Evolutionary conservation across 305 asterid genomes (phyloP).

Genomic region (Fraxinus ornus): DNA sequence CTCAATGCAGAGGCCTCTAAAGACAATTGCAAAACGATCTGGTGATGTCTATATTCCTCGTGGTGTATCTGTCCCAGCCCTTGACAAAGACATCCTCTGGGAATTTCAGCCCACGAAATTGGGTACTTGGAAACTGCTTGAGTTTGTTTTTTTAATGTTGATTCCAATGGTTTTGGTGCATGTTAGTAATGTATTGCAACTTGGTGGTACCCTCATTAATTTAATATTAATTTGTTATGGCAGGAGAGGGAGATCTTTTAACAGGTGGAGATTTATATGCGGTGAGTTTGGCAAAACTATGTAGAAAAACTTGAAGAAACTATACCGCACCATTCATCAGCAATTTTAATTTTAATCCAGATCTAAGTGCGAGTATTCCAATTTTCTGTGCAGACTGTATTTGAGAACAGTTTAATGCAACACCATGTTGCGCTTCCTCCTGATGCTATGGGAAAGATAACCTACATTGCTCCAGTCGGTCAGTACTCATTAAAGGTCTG

Average conservation of each 20-base stretch:
- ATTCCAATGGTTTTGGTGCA: background rate
- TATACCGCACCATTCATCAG: conserved; percentile 4
- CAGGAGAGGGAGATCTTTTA: conserved; percentile 51
- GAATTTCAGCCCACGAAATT: conserved; percentile 88
- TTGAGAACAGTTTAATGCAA: conserved; percentile 85
- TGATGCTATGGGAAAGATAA: conserved; percentile 93
- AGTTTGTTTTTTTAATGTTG: conserved; percentile 1
- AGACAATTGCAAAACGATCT: conserved; percentile 85
- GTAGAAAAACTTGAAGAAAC: conserved; percentile 2
- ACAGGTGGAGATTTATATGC: conserved; percentile 85
- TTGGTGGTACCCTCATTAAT: conserved; percentile 20
- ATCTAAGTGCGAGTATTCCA: background rate
- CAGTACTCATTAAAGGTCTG: conserved; percentile 87
- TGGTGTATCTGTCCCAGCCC: conserved; percentile 96
- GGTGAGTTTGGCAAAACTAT: conserved; percentile 48
- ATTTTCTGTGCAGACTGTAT: conserved; percentile 60
- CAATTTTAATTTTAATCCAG: background rate
- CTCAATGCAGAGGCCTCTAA: background rate
- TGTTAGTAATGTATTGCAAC: conserved; percentile 9
- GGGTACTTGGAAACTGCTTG: conserved; percentile 41
- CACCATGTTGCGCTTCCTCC: conserved; percentile 96
- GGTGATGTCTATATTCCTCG: conserved; percentile 99
- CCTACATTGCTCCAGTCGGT: conserved; percentile 89
- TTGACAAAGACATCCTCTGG: conserved; percentile 92
- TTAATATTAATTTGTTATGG: conserved; percentile 25